These are phyloP conservation scores for Betula pendula DNA, from an alignment of 306 rosid genomes.

Conservation along the genomic window DNA sequence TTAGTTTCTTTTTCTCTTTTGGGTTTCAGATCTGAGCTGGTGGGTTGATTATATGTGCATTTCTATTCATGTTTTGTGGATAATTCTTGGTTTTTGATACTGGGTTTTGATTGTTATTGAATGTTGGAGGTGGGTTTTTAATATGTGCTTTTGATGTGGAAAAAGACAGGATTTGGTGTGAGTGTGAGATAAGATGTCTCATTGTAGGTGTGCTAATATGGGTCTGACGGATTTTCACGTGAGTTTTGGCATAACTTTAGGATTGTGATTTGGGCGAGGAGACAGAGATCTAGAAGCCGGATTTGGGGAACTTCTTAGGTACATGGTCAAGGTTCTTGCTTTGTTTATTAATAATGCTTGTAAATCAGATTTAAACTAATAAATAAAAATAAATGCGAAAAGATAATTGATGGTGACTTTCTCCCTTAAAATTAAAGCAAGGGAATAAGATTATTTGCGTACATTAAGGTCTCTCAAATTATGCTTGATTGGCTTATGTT, in stretches of 20 bases:
- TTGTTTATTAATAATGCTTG: not conserved
- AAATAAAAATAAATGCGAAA: not conserved
- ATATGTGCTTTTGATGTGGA: not conserved
- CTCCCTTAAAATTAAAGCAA: not conserved
- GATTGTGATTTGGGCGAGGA: not conserved
- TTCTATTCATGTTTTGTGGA: not conserved
- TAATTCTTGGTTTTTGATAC: not conserved
- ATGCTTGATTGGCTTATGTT: not conserved
- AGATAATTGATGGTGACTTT: not conserved
- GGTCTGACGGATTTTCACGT: not conserved
- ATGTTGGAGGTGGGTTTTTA: not conserved
- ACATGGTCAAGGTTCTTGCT: not conserved
- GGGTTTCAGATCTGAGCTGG: constrained; percentile 26
- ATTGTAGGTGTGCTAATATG: not conserved
- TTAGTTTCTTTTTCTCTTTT: not conserved
- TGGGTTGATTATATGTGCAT: not conserved
- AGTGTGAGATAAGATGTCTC: not conserved
- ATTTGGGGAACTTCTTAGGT: not conserved
- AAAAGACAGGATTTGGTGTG: not conserved
- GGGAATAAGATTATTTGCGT: not conserved
- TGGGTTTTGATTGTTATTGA: not conserved
- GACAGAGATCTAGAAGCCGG: not conserved
- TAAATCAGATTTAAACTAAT: not conserved
- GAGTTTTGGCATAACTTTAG: not conserved
- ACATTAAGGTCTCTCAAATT: not conserved